Percentiles rank a stretch among this genome's conserved stretches.
phyloP scores from a whole-genome alignment of 768 basidiomycete species.

The Fomitopsis pulvina region DNA sequence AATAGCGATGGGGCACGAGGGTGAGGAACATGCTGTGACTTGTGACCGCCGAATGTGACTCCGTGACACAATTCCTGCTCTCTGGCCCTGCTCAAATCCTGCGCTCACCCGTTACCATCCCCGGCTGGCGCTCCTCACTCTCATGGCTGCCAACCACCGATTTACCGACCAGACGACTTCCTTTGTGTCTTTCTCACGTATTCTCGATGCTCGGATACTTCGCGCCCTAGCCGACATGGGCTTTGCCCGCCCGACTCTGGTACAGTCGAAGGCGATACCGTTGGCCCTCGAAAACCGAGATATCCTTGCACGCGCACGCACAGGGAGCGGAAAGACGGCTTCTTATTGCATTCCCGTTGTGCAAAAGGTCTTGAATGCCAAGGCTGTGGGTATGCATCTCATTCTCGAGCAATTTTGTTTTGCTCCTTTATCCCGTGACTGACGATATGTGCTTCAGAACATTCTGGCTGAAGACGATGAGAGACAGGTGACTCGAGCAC shows the following conservation, averaged over 20 bases:
- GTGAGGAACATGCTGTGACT: slow-evolving; percentile 48
- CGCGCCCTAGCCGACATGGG: slow-evolving; percentile 86
- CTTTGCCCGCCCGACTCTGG: slow-evolving; percentile 86
- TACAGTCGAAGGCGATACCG: slow-evolving; percentile 90
- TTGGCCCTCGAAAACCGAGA: slow-evolving; percentile 85
- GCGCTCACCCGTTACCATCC: too few relatives aligned
- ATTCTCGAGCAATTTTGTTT: not conserved
- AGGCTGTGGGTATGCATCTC: slow-evolving; percentile 51
- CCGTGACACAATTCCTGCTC: too few relatives aligned
- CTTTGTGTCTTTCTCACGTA: slow-evolving; percentile 55
- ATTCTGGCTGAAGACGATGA: slow-evolving; percentile 7
- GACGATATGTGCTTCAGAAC: too few relatives aligned
- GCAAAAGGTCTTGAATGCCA: slow-evolving; percentile 79
- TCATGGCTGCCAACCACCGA: slow-evolving; percentile 18
- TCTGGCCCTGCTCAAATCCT: too few relatives aligned
- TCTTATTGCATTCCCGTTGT: slow-evolving; percentile 90
- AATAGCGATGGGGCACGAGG: slow-evolving; percentile 35
- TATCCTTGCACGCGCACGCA: slow-evolving; percentile 89
- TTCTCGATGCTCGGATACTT: slow-evolving; percentile 81
- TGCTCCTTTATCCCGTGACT: not conserved
- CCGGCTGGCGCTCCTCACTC: slow-evolving; percentile 11
- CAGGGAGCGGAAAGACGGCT: slow-evolving; percentile 95
- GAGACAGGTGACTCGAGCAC: slow-evolving; percentile 55
- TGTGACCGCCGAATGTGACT: too few relatives aligned
- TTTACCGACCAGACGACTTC: slow-evolving; percentile 25